Evolutionary conservation across 1,284 basidiomycete genomes (phyloP), one percentile per base, ranked within the genome.

Genomic region (Cutaneotrichosporon spelunceum): DNA sequence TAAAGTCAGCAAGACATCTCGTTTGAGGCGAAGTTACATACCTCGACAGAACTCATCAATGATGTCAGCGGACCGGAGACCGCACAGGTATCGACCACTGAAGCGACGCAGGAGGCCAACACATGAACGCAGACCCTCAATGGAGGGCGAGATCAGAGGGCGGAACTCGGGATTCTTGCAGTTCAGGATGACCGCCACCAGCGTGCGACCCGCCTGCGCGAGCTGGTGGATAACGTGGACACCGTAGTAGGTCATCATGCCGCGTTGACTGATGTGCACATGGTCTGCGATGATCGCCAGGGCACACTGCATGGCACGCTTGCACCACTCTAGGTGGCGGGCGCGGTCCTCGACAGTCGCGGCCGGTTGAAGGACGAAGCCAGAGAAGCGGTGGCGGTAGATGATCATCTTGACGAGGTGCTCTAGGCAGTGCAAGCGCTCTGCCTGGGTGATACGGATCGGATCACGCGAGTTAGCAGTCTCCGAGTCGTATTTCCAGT

Each of bases 191-290:
- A 93, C 85, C 16, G 90, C 90, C 56, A 93, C 85, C 13, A 93
- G 82, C 1, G 91, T 92, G 52, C 91, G 85, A 5, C 91, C 91
- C n/a, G 91, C 91, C 72, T 93, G 91, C 1, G 91, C 93, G 56
- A 93, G 81, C 75, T 93, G 91, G 73, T 94, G 91, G 53, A 93
- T 93, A 62, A 93, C 91, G 75, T 93, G 91, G 1, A 93, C 91
- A 5, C 91, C 91, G 74, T 91, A 93, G 73, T 93, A 93, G 8
- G 91, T 93, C 91, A 94, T 93, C 72, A 93, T 79, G 16, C 91
- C 91, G 73, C 91, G 88, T 74, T 80, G 79, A 57, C 76, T 78
- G 59, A 93, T 86, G 67, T 91, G 87, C 65, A 91, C 81, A 76
- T 93, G 88, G 30, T 89, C 85, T 44, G 87, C 84, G 63, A 93